Conservation (phyloP, 2,329 filamentous ascomycete genomes). For the Sporothrix brunneoviolacea region DNA sequence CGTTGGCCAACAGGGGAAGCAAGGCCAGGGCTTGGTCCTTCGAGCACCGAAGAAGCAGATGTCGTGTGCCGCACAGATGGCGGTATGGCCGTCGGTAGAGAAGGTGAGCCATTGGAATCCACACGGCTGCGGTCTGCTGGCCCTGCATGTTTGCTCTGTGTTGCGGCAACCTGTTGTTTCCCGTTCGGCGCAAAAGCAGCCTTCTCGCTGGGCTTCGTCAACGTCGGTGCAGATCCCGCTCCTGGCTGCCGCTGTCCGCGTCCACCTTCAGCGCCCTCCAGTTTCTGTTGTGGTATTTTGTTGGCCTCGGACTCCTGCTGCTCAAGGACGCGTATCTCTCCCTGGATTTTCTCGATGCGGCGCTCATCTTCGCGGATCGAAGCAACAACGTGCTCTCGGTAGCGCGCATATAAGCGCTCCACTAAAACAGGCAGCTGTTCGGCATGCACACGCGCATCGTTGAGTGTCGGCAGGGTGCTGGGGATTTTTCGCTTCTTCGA, state of each 20-base stretch:
- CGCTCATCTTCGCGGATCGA: slow-evolving; percentile 71
- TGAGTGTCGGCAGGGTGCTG: slow-evolving; percentile 57
- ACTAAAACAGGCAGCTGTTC: slow-evolving; percentile 66
- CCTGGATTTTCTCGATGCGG: slow-evolving; percentile 54
- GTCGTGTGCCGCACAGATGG: background rate
- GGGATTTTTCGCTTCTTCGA: slow-evolving; percentile 69
- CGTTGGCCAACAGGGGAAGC: background rate
- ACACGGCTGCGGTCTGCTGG: background rate
- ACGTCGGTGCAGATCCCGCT: background rate
- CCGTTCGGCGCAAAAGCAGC: no score
- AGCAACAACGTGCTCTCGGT: slow-evolving; percentile 61
- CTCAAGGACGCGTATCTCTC: slow-evolving; percentile 64
- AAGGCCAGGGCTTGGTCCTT: background rate
- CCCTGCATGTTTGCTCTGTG: background rate
- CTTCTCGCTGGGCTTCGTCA: background rate
- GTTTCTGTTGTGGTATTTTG: slow-evolving; percentile 9
- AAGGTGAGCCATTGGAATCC: no score
- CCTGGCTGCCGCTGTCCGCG: no score
- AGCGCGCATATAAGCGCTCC: slow-evolving; percentile 66
- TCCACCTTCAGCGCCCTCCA: no score
- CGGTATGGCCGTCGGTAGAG: background rate
- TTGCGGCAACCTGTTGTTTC: background rate
- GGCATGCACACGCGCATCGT: slow-evolving; percentile 59
- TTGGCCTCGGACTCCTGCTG: slow-evolving; percentile 28
- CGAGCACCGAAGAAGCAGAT: background rate